Base-by-base conservation (phyloP, 169 alveolate genomes). In the Besnoitia besnoiti region DNA sequence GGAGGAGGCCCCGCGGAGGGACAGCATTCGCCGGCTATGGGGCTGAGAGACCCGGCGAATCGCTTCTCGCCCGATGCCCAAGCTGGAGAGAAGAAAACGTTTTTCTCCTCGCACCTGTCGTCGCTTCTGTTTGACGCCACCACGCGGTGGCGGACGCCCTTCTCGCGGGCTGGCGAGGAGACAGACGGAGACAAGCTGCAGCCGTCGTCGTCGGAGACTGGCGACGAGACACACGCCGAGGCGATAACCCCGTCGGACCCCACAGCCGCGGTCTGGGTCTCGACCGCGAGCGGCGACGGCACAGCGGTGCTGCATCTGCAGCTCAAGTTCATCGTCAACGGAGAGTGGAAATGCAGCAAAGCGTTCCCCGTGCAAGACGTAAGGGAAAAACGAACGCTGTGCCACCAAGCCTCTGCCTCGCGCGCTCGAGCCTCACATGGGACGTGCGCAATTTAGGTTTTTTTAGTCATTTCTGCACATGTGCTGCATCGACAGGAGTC, bases 241-340 rank as follows among this genome's bases (percentile, higher is more conserved):
- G 67, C 14, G 24, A 24, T 16, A 51, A 16, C 67, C 24, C 67
- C 67, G 14, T 51, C 46, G 14, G 39, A n/a, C 27, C 2, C 82
- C 46, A 4, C 82, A 0, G 47, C 82, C 2, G 44, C 82, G 14
- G 47, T 35, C 27, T 73, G 82, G 82, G 46, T 73, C n/a, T 39
- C 46, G n/a, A n/a, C 82, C 12, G 82, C 82, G 46, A 37, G 82
- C 47, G 24, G 46, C 47, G 82, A 73, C 46, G 82, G 82, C 46
- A 16, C n/a, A 24, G 47, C 39, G 7, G 46, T 73, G 8, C 44
- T 73, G 5, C 82, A 73, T 30, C 27, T 73, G 3, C 82, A 73
- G 46, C 16, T 73, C 47, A 73, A 73, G 82, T 73, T 73, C 24
- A 73, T 73, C n/a, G 82, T 73, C 82, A 42, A 73, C n/a, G 82